Conservation (phyloP, 352 stramenopile species). For the Globisporangium spinosum region DNA sequence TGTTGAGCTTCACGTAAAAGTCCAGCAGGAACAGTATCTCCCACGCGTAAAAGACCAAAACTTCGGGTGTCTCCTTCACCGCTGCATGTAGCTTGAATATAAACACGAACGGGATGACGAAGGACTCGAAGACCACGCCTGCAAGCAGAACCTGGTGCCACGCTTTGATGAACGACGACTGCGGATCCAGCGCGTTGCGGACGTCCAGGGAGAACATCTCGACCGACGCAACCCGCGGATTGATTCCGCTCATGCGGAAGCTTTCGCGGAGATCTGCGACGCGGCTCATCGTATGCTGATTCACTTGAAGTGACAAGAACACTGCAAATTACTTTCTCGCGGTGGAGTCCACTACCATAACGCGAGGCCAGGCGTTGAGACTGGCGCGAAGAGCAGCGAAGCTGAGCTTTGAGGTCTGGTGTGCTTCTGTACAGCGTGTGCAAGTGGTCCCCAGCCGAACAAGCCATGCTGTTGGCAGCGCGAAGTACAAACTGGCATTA, state of each 20-base stretch:
- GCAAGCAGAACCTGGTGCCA: constrained; percentile 62
- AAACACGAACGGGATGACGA: constrained; percentile 54
- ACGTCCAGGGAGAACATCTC: constrained; percentile 17
- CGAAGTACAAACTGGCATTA: background rate
- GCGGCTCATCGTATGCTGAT: constrained; percentile 8
- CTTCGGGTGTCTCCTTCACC: constrained; percentile 15
- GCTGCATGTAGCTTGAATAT: constrained; percentile 34
- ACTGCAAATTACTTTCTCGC: background rate
- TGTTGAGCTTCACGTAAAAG: constrained; percentile 53
- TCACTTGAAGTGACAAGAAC: background rate
- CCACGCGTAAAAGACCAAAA: constrained; percentile 24
- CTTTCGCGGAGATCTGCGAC: constrained; percentile 9
- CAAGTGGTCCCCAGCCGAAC: background rate
- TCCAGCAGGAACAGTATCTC: constrained; percentile 57
- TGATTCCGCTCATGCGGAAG: constrained; percentile 9
- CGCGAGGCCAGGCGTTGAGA: background rate
- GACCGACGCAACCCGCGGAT: background rate
- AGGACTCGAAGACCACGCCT: constrained; percentile 48
- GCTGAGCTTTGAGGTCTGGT: background rate
- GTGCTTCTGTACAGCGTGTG: background rate
- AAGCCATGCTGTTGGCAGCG: too few relatives aligned
- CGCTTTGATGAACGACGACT: constrained; percentile 29
- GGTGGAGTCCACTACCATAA: background rate
- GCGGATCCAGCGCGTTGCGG: constrained; percentile 49
- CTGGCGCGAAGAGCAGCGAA: background rate